These are phyloP conservation scores for Paracamarosporium sp. DNA, from an alignment of 2,329 filamentous ascomycete species.

Conservation along the genomic window DNA sequence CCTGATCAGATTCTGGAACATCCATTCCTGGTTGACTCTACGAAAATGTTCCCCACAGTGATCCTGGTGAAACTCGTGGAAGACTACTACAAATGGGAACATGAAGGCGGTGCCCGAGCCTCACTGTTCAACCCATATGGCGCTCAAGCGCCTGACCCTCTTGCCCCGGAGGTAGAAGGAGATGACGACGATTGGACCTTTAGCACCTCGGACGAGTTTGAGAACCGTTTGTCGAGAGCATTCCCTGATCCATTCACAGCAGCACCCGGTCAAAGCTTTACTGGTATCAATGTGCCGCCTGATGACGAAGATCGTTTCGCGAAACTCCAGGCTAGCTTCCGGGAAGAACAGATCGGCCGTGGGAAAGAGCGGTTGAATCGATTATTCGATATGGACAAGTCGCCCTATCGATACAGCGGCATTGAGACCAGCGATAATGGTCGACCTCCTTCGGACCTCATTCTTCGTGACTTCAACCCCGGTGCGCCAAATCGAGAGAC, in stretches of 20 bases:
- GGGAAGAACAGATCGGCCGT: constrained; percentile 63
- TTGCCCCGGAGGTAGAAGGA: constrained; percentile 51
- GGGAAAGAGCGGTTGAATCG: constrained; percentile 64
- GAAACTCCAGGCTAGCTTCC: constrained; percentile 57
- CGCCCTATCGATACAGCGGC: constrained; percentile 65
- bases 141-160: constrained; percentile 62
- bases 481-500: constrained; percentile 56
- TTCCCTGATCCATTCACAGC: constrained; percentile 52
- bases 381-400: constrained; percentile 62
- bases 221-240: constrained; percentile 49
- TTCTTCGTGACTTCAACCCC: constrained; percentile 54
- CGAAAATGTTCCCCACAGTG: constrained; percentile 67
- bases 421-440: constrained; percentile 54
- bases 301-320: constrained; percentile 42
- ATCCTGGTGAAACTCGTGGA: constrained; percentile 71
- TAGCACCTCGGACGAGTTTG: constrained; percentile 68
- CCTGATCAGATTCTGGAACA: constrained; percentile 75
- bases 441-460: constrained; percentile 62
- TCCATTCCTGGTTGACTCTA: constrained; percentile 70
- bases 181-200: constrained; percentile 68
- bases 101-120: constrained; percentile 72
- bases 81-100: constrained; percentile 78
- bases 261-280: constrained; percentile 24
- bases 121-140: constrained; percentile 68
- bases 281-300: constrained; percentile 48